Evolutionary conservation across 148 eudicot genomes (phyloP), one percentile per base, ranked within the genome.

Genomic region (Rhododendron ferrugineum): DNA sequence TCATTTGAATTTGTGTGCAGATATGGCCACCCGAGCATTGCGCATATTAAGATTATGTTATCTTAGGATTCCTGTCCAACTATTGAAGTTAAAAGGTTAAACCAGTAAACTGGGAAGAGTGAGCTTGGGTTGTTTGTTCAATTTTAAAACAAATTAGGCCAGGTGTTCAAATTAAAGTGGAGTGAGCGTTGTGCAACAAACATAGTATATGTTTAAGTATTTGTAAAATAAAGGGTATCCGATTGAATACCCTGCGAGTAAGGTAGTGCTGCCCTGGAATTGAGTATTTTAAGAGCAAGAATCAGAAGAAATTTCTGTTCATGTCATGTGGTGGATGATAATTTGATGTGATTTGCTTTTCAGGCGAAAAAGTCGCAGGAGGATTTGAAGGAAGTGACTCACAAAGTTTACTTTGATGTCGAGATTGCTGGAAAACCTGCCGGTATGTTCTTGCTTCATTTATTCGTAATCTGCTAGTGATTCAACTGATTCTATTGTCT

Each of bases 381-480:
- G 80, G 91, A 92, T 91, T 89, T 91, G 89, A 93, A 93, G 89
- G 94, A 93, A 90, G 92, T 97, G 74, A 97, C 99, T 37, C 92
- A 94, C 85, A 95, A 97, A 89, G 99, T 97, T 58, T 97, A 80
- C 84, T 97, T 97, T 79, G 99, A 97, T 78, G 93, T 97, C 60
- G 98, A 93, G 85, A 97, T 97, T 78, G 94, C 86, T 84, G 99
- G 99, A 64, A 92, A 94, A 90, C 90, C 94, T 68, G 98, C 99
- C 7, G 99, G 99, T 97, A 90, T 54, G 88, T 15, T 81, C 8
- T 49, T 79, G 23, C 60, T 13, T 15, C 34, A 78, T 46, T 5
- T 49, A 44, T 8, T 78, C 20, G 36, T 78, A n/a, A 2, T 46
- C n/a, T 30, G 40, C 13, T 50, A 32, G 82, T 78, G 81, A 78